phyloP scores from a whole-genome alignment of 1,139 yeast species.

The Hanseniaspora gamundiae region DNA sequence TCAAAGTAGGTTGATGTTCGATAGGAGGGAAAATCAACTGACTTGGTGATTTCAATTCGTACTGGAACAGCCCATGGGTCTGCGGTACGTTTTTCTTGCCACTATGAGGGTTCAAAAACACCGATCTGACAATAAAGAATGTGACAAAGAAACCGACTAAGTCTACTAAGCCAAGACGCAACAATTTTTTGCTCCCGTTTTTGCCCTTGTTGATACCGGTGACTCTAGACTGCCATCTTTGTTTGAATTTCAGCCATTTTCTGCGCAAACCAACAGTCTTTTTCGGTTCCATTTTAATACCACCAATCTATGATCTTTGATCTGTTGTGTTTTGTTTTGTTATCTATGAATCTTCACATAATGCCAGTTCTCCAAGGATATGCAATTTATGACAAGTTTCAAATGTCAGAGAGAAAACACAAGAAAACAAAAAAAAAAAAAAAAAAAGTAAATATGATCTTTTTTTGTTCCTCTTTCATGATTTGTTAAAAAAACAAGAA shows the following conservation, averaged over 20 bases:
- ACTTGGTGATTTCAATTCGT: slow-evolving; percentile 36
- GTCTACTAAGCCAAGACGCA: too few relatives aligned
- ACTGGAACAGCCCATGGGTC: slow-evolving; percentile 30
- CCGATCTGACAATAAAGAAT: too few relatives aligned
- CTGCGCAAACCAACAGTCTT: neutral
- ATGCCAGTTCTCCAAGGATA: too few relatives aligned
- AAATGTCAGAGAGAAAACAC: too few relatives aligned
- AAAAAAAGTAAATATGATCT: too few relatives aligned
- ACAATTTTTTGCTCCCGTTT: too few relatives aligned
- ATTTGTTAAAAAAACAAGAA: too few relatives aligned
- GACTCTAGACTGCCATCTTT: neutral
- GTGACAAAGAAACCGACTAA: too few relatives aligned
- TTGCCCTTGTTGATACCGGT: neutral
- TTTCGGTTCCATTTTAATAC: neutral
- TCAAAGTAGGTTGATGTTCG: slow-evolving; percentile 50
- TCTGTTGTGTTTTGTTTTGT: neutral
- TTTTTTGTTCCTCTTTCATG: too few relatives aligned
- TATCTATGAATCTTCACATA: neutral
- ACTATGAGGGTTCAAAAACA: neutral
- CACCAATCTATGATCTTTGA: neutral
- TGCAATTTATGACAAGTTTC: too few relatives aligned
- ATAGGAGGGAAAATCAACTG: slow-evolving; percentile 53
- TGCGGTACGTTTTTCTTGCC: slow-evolving; percentile 16
- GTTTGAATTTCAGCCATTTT: neutral
- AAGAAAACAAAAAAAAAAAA: too few relatives aligned